Conservation (phyloP, 306 rosid genomes). For the Lithocarpus polystachyus region DNA sequence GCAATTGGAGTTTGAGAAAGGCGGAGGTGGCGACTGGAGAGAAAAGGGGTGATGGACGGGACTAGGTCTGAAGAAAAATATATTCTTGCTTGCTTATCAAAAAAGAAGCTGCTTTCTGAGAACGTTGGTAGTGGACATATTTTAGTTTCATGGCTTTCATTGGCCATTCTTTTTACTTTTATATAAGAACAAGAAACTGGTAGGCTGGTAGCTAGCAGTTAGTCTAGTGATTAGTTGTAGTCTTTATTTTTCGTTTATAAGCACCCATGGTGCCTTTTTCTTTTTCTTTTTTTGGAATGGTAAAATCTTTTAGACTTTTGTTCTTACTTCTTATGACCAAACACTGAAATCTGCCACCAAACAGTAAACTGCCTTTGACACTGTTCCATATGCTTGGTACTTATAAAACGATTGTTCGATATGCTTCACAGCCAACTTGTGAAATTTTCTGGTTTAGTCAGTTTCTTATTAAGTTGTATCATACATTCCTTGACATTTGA, state of each 20-base stretch:
- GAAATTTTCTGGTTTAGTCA: not conserved
- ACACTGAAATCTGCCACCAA: not conserved
- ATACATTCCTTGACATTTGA: not conserved
- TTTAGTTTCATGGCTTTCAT: not conserved
- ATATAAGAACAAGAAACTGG: not conserved
- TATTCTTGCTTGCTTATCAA: no score
- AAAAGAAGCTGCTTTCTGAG: not conserved
- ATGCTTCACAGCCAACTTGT: not conserved
- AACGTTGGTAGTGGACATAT: not conserved
- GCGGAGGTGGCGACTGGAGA: no score
- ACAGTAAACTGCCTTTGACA: not conserved
- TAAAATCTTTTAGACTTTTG: not conserved
- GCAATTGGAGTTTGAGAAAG: no score
- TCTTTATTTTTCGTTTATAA: not conserved
- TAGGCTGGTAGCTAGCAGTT: not conserved
- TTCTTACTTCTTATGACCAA: not conserved
- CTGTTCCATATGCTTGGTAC: not conserved
- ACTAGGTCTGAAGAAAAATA: no score
- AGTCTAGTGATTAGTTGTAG: not conserved
- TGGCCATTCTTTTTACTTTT: not conserved
- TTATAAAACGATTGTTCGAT: not conserved
- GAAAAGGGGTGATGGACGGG: no score
- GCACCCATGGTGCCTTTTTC: not conserved
- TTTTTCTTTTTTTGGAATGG: not conserved
- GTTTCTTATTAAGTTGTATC: not conserved